Evolutionary conservation across 2,329 filamentous ascomycete species (phyloP).

Genomic region (Colletotrichum viniferum): DNA sequence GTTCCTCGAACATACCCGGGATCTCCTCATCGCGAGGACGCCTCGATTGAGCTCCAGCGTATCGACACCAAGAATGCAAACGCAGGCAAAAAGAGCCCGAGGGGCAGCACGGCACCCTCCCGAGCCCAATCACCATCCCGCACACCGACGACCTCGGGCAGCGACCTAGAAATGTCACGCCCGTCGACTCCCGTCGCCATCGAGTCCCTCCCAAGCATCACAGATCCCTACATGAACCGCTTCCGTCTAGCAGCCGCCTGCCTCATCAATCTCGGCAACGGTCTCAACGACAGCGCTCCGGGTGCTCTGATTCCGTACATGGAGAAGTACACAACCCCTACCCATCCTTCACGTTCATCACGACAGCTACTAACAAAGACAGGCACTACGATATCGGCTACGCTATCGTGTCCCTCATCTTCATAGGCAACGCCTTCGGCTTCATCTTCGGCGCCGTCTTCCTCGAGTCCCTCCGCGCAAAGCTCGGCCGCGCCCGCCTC

Average conservation of each 20-base stretch:
- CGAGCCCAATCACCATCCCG: not conserved
- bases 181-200: constrained; percentile 51
- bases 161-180: constrained; percentile 57
- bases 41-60: constrained; percentile 32
- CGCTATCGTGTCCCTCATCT: constrained; percentile 80
- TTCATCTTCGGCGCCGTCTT: constrained; percentile 76
- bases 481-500: constrained; percentile 68
- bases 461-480: constrained; percentile 65
- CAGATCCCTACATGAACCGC: constrained; percentile 69
- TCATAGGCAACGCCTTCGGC: constrained; percentile 77
- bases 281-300: constrained; percentile 75
- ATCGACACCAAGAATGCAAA: constrained; percentile 15
- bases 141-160: not conserved
- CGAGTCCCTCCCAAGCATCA: constrained; percentile 60
- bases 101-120: not conserved
- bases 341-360: not conserved
- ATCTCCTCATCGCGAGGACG: constrained; percentile 33
- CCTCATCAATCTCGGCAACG: constrained; percentile 70
- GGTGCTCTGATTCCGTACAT: constrained; percentile 84
- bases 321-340: constrained; percentile 53
- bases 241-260: constrained; percentile 70
- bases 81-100: not conserved
- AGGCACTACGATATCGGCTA: constrained; percentile 77
- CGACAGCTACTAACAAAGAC: not conserved
- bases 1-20: constrained; percentile 44